Percentiles rank a stretch among this genome's conserved stretches.
These are phyloP conservation scores for Wickerhamomyces mucosus DNA, from an alignment of 805 yeast genomes.

Conservation along the genomic window DNA sequence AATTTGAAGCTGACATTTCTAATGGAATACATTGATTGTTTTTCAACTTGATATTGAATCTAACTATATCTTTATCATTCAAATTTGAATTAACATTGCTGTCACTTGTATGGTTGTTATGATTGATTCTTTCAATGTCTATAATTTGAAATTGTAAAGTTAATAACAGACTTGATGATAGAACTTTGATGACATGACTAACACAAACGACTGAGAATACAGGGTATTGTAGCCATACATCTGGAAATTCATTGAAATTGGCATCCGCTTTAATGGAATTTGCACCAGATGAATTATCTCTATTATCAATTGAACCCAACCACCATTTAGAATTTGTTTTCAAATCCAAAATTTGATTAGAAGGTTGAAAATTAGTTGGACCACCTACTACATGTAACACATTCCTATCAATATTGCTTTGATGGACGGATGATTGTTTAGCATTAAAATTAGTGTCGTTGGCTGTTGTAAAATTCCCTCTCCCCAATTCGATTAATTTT, in stretches of 20 bases:
- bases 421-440: slow-evolving; percentile 2
- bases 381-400: slow-evolving; percentile 22
- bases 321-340: slow-evolving; percentile 18
- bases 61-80: neutral
- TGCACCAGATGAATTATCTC: slow-evolving; percentile 14
- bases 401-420: no score
- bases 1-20: neutral
- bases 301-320: slow-evolving; percentile 16
- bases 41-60: neutral
- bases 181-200: slow-evolving; percentile 22
- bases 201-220: slow-evolving; percentile 20
- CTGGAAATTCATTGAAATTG: slow-evolving; percentile 20
- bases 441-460: slow-evolving; percentile 9
- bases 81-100: no score
- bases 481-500: slow-evolving; percentile 29
- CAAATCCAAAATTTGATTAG: slow-evolving; percentile 15
- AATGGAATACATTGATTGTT: neutral
- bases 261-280: slow-evolving; percentile 6
- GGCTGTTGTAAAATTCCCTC: slow-evolving; percentile 25
- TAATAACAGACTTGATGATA: slow-evolving; percentile 22
- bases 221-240: slow-evolving; percentile 33
- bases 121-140: no score
- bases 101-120: no score
- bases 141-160: slow-evolving; percentile 13
- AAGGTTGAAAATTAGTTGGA: slow-evolving; percentile 20